phyloP scores from a whole-genome alignment of 345 rosid species.

The Clausena lansium region DNA sequence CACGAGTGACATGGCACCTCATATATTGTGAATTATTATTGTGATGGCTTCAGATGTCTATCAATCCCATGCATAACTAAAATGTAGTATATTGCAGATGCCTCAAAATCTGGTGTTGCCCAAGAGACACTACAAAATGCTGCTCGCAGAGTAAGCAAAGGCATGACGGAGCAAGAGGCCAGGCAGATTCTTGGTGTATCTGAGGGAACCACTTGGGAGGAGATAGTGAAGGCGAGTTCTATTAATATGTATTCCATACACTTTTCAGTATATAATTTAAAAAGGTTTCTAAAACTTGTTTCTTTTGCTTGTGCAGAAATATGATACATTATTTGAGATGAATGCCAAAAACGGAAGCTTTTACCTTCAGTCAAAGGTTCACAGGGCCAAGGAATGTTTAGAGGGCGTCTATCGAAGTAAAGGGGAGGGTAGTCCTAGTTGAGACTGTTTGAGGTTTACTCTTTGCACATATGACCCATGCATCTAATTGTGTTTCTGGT shows the following conservation, averaged over 20 bases:
- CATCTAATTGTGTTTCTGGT: not conserved
- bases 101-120: constrained; percentile 76
- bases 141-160: constrained; percentile 61
- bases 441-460: constrained; percentile 9
- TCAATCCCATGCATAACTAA: not conserved
- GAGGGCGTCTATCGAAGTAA: constrained; percentile 50
- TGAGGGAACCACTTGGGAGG: constrained; percentile 74
- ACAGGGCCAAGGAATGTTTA: constrained; percentile 84
- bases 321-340: constrained; percentile 68
- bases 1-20: not conserved
- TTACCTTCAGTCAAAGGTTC: constrained; percentile 95
- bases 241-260: not conserved
- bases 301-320: constrained; percentile 47
- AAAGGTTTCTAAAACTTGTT: not conserved
- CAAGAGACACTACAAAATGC: constrained; percentile 74
- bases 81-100: constrained; percentile 49
- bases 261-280: not conserved
- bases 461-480: not conserved
- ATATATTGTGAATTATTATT: not conserved
- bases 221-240: constrained; percentile 56
- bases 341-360: constrained; percentile 85
- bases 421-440: constrained; percentile 46
- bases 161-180: constrained; percentile 80
- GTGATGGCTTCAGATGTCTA: not conserved
- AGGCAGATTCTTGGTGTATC: constrained; percentile 85